Evolutionary conservation across 495 filamentous ascomycete genomes (phyloP).

Genomic region (Hypoxylon trugodes): DNA sequence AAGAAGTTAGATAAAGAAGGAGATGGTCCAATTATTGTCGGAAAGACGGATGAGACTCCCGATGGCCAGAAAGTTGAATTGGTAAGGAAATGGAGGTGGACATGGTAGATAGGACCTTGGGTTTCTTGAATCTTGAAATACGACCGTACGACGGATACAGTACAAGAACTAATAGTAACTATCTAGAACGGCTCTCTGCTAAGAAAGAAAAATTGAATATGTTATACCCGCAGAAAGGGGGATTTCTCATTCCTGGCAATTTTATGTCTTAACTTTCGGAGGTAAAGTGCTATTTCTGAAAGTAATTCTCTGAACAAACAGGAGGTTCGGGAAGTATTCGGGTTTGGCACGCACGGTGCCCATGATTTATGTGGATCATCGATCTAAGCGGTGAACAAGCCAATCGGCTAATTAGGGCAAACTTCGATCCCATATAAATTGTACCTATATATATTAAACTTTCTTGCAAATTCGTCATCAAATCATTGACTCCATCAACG

Average conservation of each 20-base stretch:
- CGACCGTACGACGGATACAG: no score
- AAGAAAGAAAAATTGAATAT: no score
- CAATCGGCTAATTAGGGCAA: conserved; percentile 26
- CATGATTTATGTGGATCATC: background rate
- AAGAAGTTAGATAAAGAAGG: conserved; percentile 20
- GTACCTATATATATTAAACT: background rate
- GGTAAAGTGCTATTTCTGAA: no score
- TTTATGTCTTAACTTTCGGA: no score
- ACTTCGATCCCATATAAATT: background rate
- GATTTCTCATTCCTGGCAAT: no score
- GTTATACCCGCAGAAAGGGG: no score
- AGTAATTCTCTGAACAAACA: no score
- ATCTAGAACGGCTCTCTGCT: no score
- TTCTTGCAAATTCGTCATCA: conserved; percentile 31
- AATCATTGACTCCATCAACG: background rate
- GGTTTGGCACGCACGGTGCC: background rate
- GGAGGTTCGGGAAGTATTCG: background rate
- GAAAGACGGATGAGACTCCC: conserved; percentile 18
- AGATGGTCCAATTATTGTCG: conserved; percentile 21
- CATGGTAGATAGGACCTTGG: conserved; percentile 12
- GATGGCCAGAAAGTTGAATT: conserved; percentile 26
- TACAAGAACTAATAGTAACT: no score
- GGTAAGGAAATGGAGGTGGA: conserved; percentile 36
- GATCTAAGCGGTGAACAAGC: conserved; percentile 2
- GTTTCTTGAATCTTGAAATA: background rate